These are phyloP conservation scores for Caryopteris hybrid DNA, from an alignment of 305 asterid genomes.

Conservation along the genomic window DNA sequence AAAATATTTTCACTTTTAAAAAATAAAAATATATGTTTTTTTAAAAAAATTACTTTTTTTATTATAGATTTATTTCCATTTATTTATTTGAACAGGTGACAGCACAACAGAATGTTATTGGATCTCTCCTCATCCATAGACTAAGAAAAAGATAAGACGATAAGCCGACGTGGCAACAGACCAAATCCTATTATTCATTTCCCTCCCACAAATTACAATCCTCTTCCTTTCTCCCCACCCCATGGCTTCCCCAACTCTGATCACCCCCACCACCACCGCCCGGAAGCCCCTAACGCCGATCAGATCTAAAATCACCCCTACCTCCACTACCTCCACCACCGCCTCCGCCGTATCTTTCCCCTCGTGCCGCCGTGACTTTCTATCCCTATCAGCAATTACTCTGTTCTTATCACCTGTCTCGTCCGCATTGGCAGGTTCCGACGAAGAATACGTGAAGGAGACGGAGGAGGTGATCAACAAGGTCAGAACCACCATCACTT, in stretches of 20 bases:
- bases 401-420: conserved; percentile 26
- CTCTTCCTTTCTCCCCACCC: neutral
- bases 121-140: conserved; percentile 17
- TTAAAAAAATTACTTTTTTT: too few relatives aligned
- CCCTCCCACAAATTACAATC: neutral
- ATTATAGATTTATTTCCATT: too few relatives aligned
- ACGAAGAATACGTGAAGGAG: conserved; percentile 83
- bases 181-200: neutral
- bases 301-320: neutral
- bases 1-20: too few relatives aligned
- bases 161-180: conserved; percentile 23
- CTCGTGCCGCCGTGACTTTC: conserved; percentile 46
- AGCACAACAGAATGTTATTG: neutral
- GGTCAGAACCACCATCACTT: conserved; percentile 49
- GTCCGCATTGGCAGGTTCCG: conserved; percentile 49
- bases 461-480: conserved; percentile 63
- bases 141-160: conserved; percentile 13
- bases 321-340: conserved; percentile 24
- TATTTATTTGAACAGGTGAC: neutral
- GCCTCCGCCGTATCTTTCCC: conserved; percentile 7
- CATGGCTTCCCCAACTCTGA: conserved; percentile 18
- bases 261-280: conserved; percentile 18
- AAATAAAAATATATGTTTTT: too few relatives aligned
- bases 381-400: conserved; percentile 41
- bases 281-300: neutral